These are phyloP conservation scores for Danielozyma ontarioensis DNA, from an alignment of 805 yeast species.

Conservation along the genomic window DNA sequence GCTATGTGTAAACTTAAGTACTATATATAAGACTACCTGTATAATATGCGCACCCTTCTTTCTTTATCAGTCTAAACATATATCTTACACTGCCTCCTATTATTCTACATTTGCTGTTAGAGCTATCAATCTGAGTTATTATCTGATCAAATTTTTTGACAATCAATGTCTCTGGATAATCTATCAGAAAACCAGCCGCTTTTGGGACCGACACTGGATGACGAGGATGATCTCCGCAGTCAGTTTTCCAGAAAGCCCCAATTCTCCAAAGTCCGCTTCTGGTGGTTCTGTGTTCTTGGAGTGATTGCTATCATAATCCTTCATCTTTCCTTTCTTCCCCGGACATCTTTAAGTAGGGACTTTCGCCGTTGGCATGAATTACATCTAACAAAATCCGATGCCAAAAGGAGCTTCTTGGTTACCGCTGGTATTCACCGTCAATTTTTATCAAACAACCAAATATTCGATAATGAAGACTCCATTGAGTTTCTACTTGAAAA, in stretches of 20 bases:
- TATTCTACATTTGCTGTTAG: too few relatives aligned
- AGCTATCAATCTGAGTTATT: too few relatives aligned
- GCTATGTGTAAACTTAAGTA: too few relatives aligned
- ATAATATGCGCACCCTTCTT: too few relatives aligned
- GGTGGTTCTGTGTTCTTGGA: conserved; percentile 46
- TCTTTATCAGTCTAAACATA: too few relatives aligned
- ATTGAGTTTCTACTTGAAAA: background rate
- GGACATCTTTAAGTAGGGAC: conserved; percentile 81
- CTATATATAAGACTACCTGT: too few relatives aligned
- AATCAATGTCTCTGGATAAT: too few relatives aligned
- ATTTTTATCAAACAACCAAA: conserved; percentile 10
- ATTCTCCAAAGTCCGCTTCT: conserved; percentile 21
- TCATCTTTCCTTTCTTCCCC: conserved; percentile 70
- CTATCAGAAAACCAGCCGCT: background rate
- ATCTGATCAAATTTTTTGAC: too few relatives aligned
- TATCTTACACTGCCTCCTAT: too few relatives aligned
- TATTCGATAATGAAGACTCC: conserved; percentile 1
- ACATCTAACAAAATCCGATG: conserved; percentile 60
- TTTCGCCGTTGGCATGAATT: conserved; percentile 69
- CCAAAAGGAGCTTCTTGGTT: conserved; percentile 55
- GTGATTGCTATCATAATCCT: conserved; percentile 48
- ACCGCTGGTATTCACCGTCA: conserved; percentile 19
- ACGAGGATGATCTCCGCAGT: background rate
- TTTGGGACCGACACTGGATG: background rate
- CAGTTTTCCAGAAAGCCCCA: background rate